Conservation (phyloP, 1,284 basidiomycete genomes). For the Rhodotorula sp. region DNA sequence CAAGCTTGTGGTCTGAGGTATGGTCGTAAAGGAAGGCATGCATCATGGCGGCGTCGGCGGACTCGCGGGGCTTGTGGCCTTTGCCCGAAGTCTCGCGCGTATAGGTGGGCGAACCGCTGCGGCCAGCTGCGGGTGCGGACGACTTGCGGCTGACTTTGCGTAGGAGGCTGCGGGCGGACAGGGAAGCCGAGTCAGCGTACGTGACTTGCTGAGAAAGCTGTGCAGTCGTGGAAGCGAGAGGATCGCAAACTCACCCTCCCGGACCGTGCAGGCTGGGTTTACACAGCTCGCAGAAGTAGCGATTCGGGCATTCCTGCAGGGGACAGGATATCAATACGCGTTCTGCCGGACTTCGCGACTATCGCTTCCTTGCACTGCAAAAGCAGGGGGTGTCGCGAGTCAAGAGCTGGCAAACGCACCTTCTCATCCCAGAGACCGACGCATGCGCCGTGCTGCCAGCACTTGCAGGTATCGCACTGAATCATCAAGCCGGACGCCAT, state of each 20-base stretch:
- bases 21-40: conserved; percentile 25
- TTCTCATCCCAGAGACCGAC: conserved; percentile 89
- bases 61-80: conserved; percentile 32
- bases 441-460: conserved; percentile 97
- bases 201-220: background rate
- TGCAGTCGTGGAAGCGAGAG: background rate
- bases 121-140: conserved; percentile 5
- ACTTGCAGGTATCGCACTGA: conserved; percentile 93
- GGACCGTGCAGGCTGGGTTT: conserved; percentile 56
- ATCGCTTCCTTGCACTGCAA: too few relatives aligned
- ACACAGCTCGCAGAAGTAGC: conserved; percentile 89
- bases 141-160: conserved; percentile 38
- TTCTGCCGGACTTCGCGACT: background rate
- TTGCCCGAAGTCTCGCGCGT: background rate
- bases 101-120: conserved; percentile 6
- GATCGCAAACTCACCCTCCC: conserved; percentile 56
- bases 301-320: conserved; percentile 50
- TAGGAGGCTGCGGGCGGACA: conserved; percentile 32
- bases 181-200: background rate
- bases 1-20: conserved; percentile 24
- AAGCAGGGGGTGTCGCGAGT: too few relatives aligned
- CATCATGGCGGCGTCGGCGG: conserved; percentile 35
- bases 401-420: conserved; percentile 43
- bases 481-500: conserved; percentile 73
- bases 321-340: too few relatives aligned